Conservation (phyloP, 2,329 filamentous ascomycete genomes). For the Calonectria multiphialidica region DNA sequence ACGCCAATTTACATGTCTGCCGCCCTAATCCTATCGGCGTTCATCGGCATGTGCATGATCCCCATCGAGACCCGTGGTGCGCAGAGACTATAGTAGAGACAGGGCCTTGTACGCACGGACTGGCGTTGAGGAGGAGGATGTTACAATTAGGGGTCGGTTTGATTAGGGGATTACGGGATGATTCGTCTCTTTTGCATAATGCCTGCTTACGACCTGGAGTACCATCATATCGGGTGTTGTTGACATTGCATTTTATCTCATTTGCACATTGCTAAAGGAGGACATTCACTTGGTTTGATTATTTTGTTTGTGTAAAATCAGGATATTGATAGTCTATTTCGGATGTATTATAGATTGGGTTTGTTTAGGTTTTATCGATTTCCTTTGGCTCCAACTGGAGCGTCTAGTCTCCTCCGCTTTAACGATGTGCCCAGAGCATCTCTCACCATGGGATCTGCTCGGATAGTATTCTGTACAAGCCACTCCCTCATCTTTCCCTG, state of each 20-base stretch:
- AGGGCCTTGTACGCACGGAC: background rate
- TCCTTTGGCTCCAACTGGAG: constrained; percentile 71
- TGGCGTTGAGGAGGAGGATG: background rate
- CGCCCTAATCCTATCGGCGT: constrained; percentile 68
- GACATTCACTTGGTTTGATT: background rate
- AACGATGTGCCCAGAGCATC: constrained; percentile 80
- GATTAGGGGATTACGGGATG: background rate
- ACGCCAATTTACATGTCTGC: constrained; percentile 70
- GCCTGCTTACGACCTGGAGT: constrained; percentile 38
- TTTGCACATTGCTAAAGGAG: background rate
- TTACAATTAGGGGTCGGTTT: background rate
- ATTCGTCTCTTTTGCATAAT: constrained; percentile 16
- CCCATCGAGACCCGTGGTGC: constrained; percentile 73
- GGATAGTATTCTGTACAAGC: constrained; percentile 87
- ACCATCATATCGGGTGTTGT: constrained; percentile 8
- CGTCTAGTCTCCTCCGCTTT: constrained; percentile 71
- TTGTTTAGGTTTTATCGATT: constrained; percentile 49
- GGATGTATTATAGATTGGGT: constrained; percentile 25
- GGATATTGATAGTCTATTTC: constrained; percentile 31
- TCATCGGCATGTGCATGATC: constrained; percentile 70
- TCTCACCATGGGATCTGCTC: constrained; percentile 83
- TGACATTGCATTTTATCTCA: background rate
- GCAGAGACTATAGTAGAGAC: constrained; percentile 61
- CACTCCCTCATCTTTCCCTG: constrained; percentile 84
- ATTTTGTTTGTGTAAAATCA: constrained; percentile 20